Base-by-base conservation (phyloP, 306 rosid genomes). In the Inga leiocalycina region DNA sequence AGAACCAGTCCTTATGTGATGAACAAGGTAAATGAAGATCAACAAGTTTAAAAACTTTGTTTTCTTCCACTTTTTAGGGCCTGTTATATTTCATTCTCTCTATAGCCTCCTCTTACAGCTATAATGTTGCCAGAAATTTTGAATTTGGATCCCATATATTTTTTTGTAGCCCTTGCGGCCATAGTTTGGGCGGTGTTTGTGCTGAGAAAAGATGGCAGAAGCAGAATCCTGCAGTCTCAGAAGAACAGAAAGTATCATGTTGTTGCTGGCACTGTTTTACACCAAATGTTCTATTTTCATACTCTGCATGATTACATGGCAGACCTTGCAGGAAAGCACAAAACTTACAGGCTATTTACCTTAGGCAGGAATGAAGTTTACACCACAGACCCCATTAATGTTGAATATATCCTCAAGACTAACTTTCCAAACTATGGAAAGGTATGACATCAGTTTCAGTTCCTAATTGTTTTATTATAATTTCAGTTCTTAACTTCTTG, bases 331-430 rank as follows among this genome's bases (percentile, higher is more conserved):
- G 41, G 64, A n/a, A 86, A 86, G 56, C 37, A 91, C 87, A 84
- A 61, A 74, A 89, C 94, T 16, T 91, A 87, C 75, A 86, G 92
- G 85, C 78, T 91, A 4, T 84, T 91, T 30, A 81, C 51, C 61
- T 87, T 73, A 56, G 75, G 61, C 9, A 74, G 91, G 37, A 82
- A 70, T 75, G 94, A 91, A 83, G 48, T 89, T 74, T 91, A 88
- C 84, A 91, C 94, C 30, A 80, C 91, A 0, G 88, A 89, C 43
- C 94, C 94, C 4, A 56, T 27, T 48, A 91, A 88, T 22, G 88
- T 91, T 30, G 93, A 88, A 74, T 86, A 91, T 54, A 86, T 91
- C 4, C 92, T 91, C 87, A 89, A 88, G 85, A 88, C 89, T 3
- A 89, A 89, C 73, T 91, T 88, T 34, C 71, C 74, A 15, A 91